Percentiles rank a stretch among this genome's conserved stretches.
These are phyloP conservation scores for Brassica nigra DNA, from an alignment of 345 rosid species.

Conservation along the genomic window DNA sequence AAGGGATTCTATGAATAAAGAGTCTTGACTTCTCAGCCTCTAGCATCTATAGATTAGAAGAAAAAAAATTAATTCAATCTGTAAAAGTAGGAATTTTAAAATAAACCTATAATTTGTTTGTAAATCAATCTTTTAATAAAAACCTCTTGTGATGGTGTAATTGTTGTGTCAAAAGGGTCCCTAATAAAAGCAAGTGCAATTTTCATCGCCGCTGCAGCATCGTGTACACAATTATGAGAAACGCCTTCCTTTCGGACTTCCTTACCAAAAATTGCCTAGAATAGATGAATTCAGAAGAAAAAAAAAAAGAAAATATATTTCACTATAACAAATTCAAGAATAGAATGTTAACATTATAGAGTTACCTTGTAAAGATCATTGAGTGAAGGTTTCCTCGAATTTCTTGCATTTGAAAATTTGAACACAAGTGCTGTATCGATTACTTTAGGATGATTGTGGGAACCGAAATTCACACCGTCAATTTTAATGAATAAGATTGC, in stretches of 20 bases:
- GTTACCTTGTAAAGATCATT: slow-evolving; percentile 21
- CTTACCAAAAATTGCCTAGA: slow-evolving; percentile 61
- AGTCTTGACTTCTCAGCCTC: slow-evolving; percentile 55
- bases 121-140: background rate
- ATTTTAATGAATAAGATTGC: no score
- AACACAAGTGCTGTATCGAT: slow-evolving; percentile 77
- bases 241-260: slow-evolving; percentile 63
- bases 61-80: background rate
- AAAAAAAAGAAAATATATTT: slow-evolving; percentile 4
- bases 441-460: slow-evolving; percentile 76
- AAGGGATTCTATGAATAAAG: slow-evolving; percentile 66
- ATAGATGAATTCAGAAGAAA: background rate
- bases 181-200: slow-evolving; percentile 64
- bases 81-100: background rate
- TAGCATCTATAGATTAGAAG: slow-evolving; percentile 39
- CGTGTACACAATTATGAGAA: slow-evolving; percentile 75
- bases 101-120: background rate
- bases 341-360: background rate
- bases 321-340: background rate
- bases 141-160: slow-evolving; percentile 49
- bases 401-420: slow-evolving; percentile 48
- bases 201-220: slow-evolving; percentile 79
- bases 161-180: slow-evolving; percentile 43
- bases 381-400: slow-evolving; percentile 59
- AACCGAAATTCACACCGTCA: no score